Evolutionary conservation across 495 filamentous ascomycete genomes (phyloP).

Genomic region (Pseudomonodictys pantanalensis): DNA sequence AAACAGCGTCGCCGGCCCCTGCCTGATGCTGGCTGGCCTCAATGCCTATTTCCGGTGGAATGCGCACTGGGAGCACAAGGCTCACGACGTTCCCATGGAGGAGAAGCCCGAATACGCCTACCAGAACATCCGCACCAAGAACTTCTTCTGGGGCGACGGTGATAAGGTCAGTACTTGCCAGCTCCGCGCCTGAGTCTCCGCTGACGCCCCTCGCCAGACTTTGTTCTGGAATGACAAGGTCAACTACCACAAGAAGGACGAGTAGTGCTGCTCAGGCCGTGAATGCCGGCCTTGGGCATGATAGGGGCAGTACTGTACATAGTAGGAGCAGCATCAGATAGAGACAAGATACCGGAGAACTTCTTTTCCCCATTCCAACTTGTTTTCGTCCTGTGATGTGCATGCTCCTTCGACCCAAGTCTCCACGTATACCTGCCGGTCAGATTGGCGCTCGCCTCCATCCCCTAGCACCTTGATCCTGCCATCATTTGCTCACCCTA

Average conservation of each 20-base stretch:
- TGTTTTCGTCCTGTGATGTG: not conserved
- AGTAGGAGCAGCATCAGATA: not conserved
- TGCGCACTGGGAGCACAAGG: constrained; percentile 90
- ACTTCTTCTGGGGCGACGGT: constrained; percentile 85
- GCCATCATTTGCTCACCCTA: too few species aligned
- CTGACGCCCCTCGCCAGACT: constrained; percentile 28
- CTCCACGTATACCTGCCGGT: not conserved
- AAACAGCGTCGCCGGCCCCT: constrained; percentile 63
- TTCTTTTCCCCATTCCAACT: not conserved
- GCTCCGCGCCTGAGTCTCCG: not conserved
- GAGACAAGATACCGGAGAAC: not conserved
- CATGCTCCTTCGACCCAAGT: not conserved
- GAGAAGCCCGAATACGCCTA: constrained; percentile 86
- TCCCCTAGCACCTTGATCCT: not conserved
- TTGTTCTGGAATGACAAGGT: constrained; percentile 79
- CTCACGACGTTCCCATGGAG: constrained; percentile 77
- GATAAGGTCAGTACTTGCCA: constrained; percentile 67
- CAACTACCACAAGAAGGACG: constrained; percentile 96
- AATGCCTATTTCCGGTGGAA: constrained; percentile 86
- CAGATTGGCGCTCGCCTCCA: not conserved
- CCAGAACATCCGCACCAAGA: constrained; percentile 88
- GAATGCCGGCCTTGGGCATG: not conserved
- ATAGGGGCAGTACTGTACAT: constrained; percentile 2
- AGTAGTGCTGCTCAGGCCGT: constrained; percentile 40
- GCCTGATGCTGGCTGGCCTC: constrained; percentile 61